Conservation (phyloP, 768 basidiomycete genomes). For the Amanita exitialis region DNA sequence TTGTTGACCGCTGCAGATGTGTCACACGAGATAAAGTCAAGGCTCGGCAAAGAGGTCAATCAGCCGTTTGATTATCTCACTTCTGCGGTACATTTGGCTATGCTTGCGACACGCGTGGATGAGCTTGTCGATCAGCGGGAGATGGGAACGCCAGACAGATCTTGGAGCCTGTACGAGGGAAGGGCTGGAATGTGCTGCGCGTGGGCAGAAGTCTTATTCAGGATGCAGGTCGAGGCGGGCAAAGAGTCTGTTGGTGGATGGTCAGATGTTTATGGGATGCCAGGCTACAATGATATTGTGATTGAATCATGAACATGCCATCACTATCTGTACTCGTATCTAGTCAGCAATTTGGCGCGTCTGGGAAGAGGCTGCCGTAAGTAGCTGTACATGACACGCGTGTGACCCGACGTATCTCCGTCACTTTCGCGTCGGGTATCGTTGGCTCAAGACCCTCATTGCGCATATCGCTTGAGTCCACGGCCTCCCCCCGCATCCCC, state of each 20-base stretch:
- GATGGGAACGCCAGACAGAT: conserved; percentile 39
- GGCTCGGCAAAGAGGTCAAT: neutral
- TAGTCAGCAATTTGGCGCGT: too few species aligned
- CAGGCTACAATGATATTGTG: conserved; percentile 30
- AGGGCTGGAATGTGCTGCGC: conserved; percentile 48
- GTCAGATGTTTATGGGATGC: conserved; percentile 22
- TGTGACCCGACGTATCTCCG: conserved; percentile 5
- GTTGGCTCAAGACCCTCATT: neutral
- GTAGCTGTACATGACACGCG: neutral
- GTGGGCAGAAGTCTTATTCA: conserved; percentile 34
- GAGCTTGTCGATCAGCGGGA: conserved; percentile 21
- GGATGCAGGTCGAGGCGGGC: conserved; percentile 15
- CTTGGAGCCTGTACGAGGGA: conserved; percentile 52
- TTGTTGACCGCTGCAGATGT: conserved; percentile 37
- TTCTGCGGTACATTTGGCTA: conserved; percentile 6
- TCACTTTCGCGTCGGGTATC: neutral
- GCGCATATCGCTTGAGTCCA: neutral
- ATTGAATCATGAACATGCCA: conserved; percentile 1
- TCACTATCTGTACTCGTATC: too few species aligned
- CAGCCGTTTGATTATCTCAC: conserved; percentile 1
- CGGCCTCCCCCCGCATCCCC: too few species aligned
- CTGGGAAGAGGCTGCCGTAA: neutral
- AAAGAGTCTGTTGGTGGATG: neutral
- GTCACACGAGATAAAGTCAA: conserved; percentile 20
- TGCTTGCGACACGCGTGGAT: conserved; percentile 28